Base-by-base conservation (phyloP, 352 stramenopile species). In the Globisporangium cylindrosporum region DNA sequence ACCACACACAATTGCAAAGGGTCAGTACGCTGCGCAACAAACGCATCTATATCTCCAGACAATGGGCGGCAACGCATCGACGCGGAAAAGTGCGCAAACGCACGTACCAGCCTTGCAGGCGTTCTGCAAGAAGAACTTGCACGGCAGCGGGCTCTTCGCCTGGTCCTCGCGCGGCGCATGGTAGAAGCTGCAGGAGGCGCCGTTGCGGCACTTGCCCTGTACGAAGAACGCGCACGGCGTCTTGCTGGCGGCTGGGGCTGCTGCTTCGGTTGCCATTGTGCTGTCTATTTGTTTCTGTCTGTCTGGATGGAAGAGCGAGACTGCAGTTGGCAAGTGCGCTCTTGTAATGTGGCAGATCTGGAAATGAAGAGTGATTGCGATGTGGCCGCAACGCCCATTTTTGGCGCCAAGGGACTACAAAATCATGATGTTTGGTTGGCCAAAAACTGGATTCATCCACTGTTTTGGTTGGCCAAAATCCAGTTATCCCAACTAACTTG, bases 61-160 rank as follows among this genome's bases (percentile, higher is more conserved):
- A 20, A 49, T 9, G 18, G 18, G 15, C 15, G 5, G 2, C 43
- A n/a, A 24, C 43, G 18, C 18, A 51, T 51, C 18, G 43, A 24
- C 18, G 18, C 43, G 43, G 43, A 38, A 54, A 38, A 38, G 32
- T 27, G 54, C 20, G n/a, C 24, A 54, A 10, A 57, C 53, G 41
- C 9, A 57, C 53, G 41, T 12, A 67, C 73, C 81, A 14, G 81
- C 81, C 34, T 68, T 88, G 71, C 85, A 93, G 48, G 78, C 63
- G 54, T 82, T 82, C 59, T 89, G 77, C 22, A 92, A 69, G 64
- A 86, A 92, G 67, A 91, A 93, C 64, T 86, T 92, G 74, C 84
- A 93, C 53, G 82, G 72, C 59, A 80, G 58, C 53, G 81, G 70
- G 59, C 72, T 80, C 24, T 79, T 66, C 0, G 79, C 69, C 41